Base-by-base conservation (phyloP, 768 basidiomycete genomes). In the Psilocybe azurescens region DNA sequence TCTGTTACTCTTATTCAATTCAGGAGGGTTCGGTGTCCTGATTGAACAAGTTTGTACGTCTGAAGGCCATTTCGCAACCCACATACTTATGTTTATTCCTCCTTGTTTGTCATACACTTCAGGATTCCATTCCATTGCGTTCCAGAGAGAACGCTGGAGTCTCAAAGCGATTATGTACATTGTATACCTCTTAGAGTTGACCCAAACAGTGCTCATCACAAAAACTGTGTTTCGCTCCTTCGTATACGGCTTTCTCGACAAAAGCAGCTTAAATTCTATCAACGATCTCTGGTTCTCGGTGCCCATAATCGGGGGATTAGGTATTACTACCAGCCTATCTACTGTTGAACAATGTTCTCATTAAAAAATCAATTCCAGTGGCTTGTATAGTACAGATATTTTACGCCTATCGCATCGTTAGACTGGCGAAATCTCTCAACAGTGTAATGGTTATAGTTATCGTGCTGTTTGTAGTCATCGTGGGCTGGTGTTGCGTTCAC, bases 81-180 rank as follows among this genome's bases (percentile, higher is more conserved):
- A 44, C n/a, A 5, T 44, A 16, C n/a, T 18, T 5, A 44, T 13
- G 14, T 14, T 44, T 7, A 44, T 3, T 6, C 13, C 7, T 9
- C 41, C 5, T 44, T 44, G n/a, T 20, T 20, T 20, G 20, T 20
- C 41, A 13, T 20, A 20, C 20, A 20, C n/a, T 13, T 16, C 20
- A 59, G 56, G 50, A 20, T 48, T 58, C 16, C 50, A 58, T 32
- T 32, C 47, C 48, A 18, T 50, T 11, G 48, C 56, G 29, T 58
- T 48, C 48, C 47, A 49, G 18, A 29, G 33, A 10, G 56, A 58
- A 33, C 47, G 29, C 13, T 28, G 33, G 9, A 8, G 33, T 11
- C 47, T 33, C 33, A 46, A 46, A 38, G n/a, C 48, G 10, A 30
- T 58, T 16, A 48, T 58, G 30, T 58, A 58, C n/a, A 8, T 24